phyloP scores from a whole-genome alignment of 208 protist genomes.

The Leishmania amazonensis region DNA sequence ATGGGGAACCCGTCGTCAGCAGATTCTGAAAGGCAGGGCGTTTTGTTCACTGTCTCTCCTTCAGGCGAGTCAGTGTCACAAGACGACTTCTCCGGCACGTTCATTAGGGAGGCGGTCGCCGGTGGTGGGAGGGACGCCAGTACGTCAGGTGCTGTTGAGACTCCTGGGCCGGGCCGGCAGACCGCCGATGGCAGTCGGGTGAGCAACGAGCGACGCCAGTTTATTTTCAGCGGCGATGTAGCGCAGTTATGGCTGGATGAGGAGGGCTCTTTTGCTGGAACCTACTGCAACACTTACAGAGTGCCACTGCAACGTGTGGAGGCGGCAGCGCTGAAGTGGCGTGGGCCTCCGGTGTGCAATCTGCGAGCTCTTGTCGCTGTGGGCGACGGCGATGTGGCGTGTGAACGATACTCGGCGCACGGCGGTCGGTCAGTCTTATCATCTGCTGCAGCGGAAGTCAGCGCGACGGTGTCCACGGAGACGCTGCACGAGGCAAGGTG shows the following conservation, averaged over 20 bases:
- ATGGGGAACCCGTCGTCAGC: background rate
- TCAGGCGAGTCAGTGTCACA: background rate
- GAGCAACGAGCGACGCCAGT: background rate
- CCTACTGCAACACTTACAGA: conserved; percentile 23
- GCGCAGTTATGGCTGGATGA: conserved; percentile 22
- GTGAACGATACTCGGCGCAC: background rate
- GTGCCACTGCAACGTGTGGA: background rate
- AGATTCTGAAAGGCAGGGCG: background rate
- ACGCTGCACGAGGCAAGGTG: background rate
- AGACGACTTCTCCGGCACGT: background rate
- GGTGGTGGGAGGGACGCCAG: background rate
- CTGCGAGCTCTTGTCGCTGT: background rate
- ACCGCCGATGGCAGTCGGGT: background rate
- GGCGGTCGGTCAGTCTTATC: too few species aligned
- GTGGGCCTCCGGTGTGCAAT: conserved; percentile 1
- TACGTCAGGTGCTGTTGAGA: background rate
- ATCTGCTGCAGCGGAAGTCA: background rate
- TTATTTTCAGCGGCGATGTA: conserved; percentile 27
- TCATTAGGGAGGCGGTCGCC: background rate
- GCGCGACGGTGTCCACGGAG: background rate
- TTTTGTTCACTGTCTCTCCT: background rate
- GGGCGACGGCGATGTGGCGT: background rate
- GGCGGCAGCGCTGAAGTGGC: conserved; percentile 18
- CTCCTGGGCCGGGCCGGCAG: background rate
- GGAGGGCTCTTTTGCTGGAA: background rate